Percentiles rank a stretch among this genome's conserved stretches.
Conservation (phyloP, 805 yeast genomes). For the Millerozyma miso region DNA sequence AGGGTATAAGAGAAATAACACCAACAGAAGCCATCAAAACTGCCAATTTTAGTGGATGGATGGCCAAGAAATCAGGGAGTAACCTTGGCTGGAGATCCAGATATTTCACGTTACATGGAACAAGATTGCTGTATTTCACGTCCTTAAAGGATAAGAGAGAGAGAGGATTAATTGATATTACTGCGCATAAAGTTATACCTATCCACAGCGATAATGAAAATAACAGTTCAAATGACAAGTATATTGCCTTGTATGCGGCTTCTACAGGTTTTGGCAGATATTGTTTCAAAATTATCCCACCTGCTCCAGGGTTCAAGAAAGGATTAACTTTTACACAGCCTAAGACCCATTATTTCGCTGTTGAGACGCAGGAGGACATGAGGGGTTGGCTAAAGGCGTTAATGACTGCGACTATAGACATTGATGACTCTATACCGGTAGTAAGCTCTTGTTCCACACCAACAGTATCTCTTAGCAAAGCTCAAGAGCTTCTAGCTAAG, state of each 20-base stretch:
- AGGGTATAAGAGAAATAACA: constrained; percentile 74
- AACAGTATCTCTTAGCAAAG: constrained; percentile 82
- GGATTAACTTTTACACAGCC: constrained; percentile 97
- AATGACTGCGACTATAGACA: constrained; percentile 92
- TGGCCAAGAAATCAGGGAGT: constrained; percentile 83
- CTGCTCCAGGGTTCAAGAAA: constrained; percentile 94
- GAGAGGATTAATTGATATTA: constrained; percentile 90
- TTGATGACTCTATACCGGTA: constrained; percentile 89
- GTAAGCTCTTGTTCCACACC: constrained; percentile 92
- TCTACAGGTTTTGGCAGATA: constrained; percentile 91
- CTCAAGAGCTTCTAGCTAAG: constrained; percentile 79
- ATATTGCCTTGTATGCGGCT: constrained; percentile 84
- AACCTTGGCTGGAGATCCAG: constrained; percentile 87
- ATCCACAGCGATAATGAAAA: constrained; percentile 35
- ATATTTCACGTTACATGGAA: constrained; percentile 83
- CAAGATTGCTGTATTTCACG: constrained; percentile 84
- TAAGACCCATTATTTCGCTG: constrained; percentile 93
- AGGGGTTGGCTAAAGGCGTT: constrained; percentile 92
- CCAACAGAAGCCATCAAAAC: constrained; percentile 75
- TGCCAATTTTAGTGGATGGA: constrained; percentile 88
- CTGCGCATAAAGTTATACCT: constrained; percentile 88
- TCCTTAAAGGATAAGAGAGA: constrained; percentile 76
- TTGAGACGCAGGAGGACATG: constrained; percentile 88
- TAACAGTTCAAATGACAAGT: constrained; percentile 71
- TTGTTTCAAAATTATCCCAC: constrained; percentile 91